Evolutionary conservation across 129 eudicot genomes (phyloP), one percentile per base, ranked within the genome.

Genomic region (Flaveria ramosissima): DNA sequence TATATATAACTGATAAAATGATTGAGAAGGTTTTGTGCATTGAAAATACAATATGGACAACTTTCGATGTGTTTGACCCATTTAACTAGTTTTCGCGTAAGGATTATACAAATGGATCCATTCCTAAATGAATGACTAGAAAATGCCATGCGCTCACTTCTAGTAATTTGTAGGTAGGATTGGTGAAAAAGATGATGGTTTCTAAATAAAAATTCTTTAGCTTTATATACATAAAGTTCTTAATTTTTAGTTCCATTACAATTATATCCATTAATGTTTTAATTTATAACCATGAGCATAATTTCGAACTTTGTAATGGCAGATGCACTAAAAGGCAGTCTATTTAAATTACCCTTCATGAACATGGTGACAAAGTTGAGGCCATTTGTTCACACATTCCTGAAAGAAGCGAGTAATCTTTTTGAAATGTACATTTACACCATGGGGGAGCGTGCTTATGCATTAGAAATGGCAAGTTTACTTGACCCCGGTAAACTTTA

Each of bases 391-490:
- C 89, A 78, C 63, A 85, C 83, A 9, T 90, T 90, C 70, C 70
- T 93, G 50, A 81, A 88, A 80, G 95, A 93, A 85, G 98, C 92
- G 26, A 86, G 84, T 66, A 86, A 84, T 21, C 64, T 88, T 63
- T 90, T 90, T 72, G 98, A 93, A 75, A 88, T 93, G 96, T 86
- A 82, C 71, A 93, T 93, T 27, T 93, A 93, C 79, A 93, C 98
- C n/a, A 90, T 90, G 98, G 98, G 98, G 8, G 92, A 93, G 76
- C 88, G 91, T 53, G 70, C 87, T 39, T 94, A 94, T 84, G 98
- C 98, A 2, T 27, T 85, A 69, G 82, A 89, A 85, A 91, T 94
- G 98, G 85, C 85, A 42, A 70, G 71, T 41, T 57, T 82, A 46
- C 81, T 82, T 30, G 85, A 82, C 30, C 81, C 81, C 2, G 74